Conservation (phyloP, 495 filamentous ascomycete species). For the Cryomyces minteri region DNA sequence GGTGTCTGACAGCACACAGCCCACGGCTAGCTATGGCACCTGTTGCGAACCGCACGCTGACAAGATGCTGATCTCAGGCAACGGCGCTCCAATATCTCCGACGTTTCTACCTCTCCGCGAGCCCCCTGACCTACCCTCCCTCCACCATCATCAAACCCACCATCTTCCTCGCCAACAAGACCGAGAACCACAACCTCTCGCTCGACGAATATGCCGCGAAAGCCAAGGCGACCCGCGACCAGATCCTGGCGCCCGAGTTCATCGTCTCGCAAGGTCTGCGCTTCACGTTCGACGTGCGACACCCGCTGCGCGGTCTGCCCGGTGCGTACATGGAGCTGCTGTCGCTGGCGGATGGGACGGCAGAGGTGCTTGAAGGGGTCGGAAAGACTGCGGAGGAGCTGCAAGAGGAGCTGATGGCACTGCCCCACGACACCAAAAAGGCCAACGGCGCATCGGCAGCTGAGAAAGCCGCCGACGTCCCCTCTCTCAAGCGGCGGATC, state of each 20-base stretch:
- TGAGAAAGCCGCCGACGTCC: neutral
- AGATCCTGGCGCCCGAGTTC: conserved; percentile 78
- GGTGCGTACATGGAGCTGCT: conserved; percentile 72
- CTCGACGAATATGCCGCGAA: conserved; percentile 42
- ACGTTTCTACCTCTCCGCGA: conserved; percentile 89
- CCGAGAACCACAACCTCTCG: conserved; percentile 62
- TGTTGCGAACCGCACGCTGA: too few species aligned
- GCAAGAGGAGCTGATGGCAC: conserved; percentile 14
- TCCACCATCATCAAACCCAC: conserved; percentile 69
- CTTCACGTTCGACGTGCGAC: conserved; percentile 82
- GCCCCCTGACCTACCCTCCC: conserved; percentile 84
- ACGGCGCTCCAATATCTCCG: conserved; percentile 84
- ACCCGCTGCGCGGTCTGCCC: conserved; percentile 75
- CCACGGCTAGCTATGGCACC: neutral
- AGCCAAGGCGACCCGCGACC: conserved; percentile 46
- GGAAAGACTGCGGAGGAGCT: conserved; percentile 23
- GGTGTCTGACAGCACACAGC: neutral
- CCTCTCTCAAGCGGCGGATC: conserved; percentile 29
- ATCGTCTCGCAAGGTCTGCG: conserved; percentile 81
- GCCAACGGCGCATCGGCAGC: conserved; percentile 4
- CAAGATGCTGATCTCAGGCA: conserved; percentile 27
- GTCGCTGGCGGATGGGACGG: conserved; percentile 37
- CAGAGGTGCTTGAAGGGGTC: conserved; percentile 21
- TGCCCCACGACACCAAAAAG: conserved; percentile 6
- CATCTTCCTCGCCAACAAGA: conserved; percentile 83